Conservation (phyloP, 2,329 filamentous ascomycete species). For the Phaeosphaeria sp. region DNA sequence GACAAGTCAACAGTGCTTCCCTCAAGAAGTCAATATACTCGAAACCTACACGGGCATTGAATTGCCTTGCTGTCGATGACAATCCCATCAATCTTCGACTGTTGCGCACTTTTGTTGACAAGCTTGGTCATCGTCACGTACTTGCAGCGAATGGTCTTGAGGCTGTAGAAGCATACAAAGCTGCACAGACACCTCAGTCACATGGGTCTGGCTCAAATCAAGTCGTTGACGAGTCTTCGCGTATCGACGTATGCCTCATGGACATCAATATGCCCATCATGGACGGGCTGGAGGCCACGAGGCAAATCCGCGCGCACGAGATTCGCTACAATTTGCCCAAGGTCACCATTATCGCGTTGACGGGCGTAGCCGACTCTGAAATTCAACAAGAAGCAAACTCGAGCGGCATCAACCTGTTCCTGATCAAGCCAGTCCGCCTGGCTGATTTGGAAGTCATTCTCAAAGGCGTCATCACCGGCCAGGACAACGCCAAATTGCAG, state of each 20-base stretch:
- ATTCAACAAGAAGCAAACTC: slow-evolving; percentile 60
- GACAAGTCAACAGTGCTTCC: slow-evolving; percentile 21
- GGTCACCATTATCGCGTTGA: slow-evolving; percentile 60
- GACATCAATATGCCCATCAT: slow-evolving; percentile 49
- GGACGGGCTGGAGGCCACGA: slow-evolving; percentile 50
- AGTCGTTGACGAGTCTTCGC: slow-evolving; percentile 10
- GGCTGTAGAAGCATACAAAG: slow-evolving; percentile 42
- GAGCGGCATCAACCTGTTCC: slow-evolving; percentile 61
- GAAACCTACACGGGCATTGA: slow-evolving; percentile 26
- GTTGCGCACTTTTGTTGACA: slow-evolving; percentile 45
- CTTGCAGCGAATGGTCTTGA: slow-evolving; percentile 47
- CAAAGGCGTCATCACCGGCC: slow-evolving; percentile 41
- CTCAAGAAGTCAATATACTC: slow-evolving; percentile 24
- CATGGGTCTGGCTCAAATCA: slow-evolving; percentile 5
- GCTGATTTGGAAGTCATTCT: slow-evolving; percentile 52
- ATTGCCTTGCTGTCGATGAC: slow-evolving; percentile 49
- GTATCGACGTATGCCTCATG: slow-evolving; percentile 44
- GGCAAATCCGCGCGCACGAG: slow-evolving; percentile 55
- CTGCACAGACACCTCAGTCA: slow-evolving; percentile 11
- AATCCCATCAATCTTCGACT: slow-evolving; percentile 50
- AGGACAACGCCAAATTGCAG: slow-evolving; percentile 31
- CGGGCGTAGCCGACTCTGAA: slow-evolving; percentile 59
- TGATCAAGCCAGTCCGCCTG: slow-evolving; percentile 61
- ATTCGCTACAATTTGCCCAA: slow-evolving; percentile 49
- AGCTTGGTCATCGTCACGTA: slow-evolving; percentile 40